These are phyloP conservation scores for Plasmodium fragile DNA, from an alignment of 169 alveolate genomes.

Conservation along the genomic window DNA sequence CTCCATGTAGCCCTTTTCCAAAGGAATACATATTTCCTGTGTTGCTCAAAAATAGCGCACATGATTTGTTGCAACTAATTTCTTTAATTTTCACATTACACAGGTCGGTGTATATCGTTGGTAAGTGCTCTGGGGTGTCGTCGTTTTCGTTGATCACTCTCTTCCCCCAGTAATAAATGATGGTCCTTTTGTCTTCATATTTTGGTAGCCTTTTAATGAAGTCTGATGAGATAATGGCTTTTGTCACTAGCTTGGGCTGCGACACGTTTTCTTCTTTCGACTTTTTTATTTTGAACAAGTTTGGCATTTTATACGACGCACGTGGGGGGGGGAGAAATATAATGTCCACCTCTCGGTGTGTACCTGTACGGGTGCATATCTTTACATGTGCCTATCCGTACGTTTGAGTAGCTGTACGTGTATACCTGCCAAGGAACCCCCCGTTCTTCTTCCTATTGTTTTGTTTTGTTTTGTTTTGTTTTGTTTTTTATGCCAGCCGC, in stretches of 20 bases:
- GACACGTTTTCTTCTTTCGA: constrained; percentile 65
- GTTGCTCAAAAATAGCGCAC: constrained; percentile 81
- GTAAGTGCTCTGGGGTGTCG: constrained; percentile 72
- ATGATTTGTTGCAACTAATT: constrained; percentile 80
- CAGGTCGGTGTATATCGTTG: constrained; percentile 82
- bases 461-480: neutral
- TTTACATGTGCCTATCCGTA: neutral
- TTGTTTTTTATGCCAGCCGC: neutral
- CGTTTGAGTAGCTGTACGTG: neutral
- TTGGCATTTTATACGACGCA: constrained; percentile 33
- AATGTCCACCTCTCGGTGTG: neutral
- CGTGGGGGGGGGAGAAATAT: neutral
- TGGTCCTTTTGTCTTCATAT: constrained; percentile 76
- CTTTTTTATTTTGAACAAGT: constrained; percentile 52
- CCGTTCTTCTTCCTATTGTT: neutral
- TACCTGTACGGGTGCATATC: neutral
- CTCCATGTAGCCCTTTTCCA: constrained; percentile 87
- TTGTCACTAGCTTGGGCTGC: constrained; percentile 72
- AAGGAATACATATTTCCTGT: constrained; percentile 79
- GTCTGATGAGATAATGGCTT: constrained; percentile 68
- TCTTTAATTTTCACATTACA: constrained; percentile 79
- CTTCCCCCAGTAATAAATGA: constrained; percentile 75
- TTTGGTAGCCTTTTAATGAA: constrained; percentile 67
- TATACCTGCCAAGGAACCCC: neutral
- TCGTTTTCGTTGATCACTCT: constrained; percentile 74